Evolutionary conservation across 2,329 filamentous ascomycete genomes (phyloP).

Genomic region (Harringtonia aguacate): DNA sequence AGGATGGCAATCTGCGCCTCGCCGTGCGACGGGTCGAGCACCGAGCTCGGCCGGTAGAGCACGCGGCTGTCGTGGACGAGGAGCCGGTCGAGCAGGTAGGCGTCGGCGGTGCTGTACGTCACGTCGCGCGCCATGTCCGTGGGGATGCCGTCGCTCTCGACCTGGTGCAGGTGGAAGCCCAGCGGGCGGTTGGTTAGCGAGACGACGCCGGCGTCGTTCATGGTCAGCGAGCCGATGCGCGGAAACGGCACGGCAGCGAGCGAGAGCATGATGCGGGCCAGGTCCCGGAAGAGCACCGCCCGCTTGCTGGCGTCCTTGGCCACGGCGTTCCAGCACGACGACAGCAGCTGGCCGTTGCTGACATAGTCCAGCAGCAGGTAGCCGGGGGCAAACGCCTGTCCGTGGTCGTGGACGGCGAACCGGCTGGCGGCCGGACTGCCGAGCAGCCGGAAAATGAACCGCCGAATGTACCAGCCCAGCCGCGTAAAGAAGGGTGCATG

Average conservation of each 20-base stretch:
- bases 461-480: no score
- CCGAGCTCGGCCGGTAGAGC: slow-evolving; percentile 15
- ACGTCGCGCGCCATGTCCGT: slow-evolving; percentile 17
- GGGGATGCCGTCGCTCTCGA: slow-evolving; percentile 20
- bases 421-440: no score
- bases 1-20: background rate
- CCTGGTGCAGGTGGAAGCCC: slow-evolving; percentile 14
- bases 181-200: slow-evolving; percentile 2
- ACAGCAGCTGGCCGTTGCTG: slow-evolving; percentile 17
- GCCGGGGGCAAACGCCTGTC: no score
- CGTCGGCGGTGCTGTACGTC: slow-evolving; percentile 19
- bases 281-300: slow-evolving; percentile 17
- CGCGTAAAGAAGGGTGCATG: no score
- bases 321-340: slow-evolving; percentile 12
- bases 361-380: slow-evolving; percentile 18
- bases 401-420: no score
- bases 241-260: slow-evolving; percentile 15
- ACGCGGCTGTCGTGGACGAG: slow-evolving; percentile 16
- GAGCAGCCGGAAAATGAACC: no score
- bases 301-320: slow-evolving; percentile 10
- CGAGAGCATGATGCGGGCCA: slow-evolving; percentile 17
- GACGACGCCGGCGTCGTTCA: slow-evolving; percentile 14
- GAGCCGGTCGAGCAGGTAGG: slow-evolving; percentile 15
- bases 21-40: slow-evolving; percentile 2
- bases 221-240: slow-evolving; percentile 15